A percentile compares a stretch with the other conserved stretches of the same genome.
Conservation (phyloP, 345 rosid species). For the Conringia planisiliqua region DNA sequence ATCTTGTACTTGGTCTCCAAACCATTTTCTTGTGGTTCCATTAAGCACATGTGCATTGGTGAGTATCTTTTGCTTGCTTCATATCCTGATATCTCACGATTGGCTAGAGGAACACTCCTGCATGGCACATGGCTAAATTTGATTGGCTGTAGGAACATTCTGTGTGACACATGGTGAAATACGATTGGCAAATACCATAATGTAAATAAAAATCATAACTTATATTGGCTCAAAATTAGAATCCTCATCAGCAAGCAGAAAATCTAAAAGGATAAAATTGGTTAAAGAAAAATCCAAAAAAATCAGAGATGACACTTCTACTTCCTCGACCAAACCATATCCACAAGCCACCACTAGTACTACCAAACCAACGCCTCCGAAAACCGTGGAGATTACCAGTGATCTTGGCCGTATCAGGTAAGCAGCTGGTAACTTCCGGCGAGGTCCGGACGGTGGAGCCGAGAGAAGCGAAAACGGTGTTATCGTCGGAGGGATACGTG, state of each 20-base stretch:
- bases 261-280: background rate
- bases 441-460: constrained; percentile 54
- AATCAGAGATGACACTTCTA: constrained; percentile 30
- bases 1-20: too few relatives aligned
- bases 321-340: constrained; percentile 27
- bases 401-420: constrained; percentile 25
- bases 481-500: constrained; percentile 49
- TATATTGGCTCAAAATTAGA: background rate
- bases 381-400: constrained; percentile 8
- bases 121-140: constrained; percentile 4
- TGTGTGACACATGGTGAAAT: background rate
- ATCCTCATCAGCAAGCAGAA: constrained; percentile 7
- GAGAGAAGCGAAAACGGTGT: constrained; percentile 50
- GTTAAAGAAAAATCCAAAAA: background rate
- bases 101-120: too few relatives aligned
- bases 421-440: constrained; percentile 61
- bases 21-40: too few relatives aligned
- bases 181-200: background rate
- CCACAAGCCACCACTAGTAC: constrained; percentile 13
- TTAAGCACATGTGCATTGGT: too few relatives aligned
- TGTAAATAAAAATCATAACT: background rate
- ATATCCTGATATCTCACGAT: too few relatives aligned
- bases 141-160: background rate
- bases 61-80: too few relatives aligned
- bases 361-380: background rate